phyloP scores from a whole-genome alignment of 257 asterid genomes.

The Przewalskia tangutica region DNA sequence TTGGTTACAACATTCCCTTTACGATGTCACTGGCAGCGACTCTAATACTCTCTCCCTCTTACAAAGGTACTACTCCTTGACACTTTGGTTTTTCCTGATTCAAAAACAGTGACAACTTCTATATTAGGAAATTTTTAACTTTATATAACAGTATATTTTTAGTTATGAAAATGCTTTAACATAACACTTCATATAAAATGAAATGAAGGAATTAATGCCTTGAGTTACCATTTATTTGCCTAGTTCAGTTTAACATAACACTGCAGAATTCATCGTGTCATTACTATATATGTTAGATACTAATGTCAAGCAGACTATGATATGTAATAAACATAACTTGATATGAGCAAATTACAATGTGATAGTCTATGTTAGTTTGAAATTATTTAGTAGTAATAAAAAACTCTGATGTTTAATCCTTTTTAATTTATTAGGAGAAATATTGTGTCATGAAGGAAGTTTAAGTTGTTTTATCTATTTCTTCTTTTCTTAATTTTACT shows the following conservation, averaged over 20 bases:
- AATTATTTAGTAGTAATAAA: not conserved
- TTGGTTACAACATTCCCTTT: conserved; percentile 94
- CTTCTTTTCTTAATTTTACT: not conserved
- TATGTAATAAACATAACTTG: not conserved
- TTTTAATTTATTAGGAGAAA: too few relatives aligned
- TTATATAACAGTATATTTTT: not conserved
- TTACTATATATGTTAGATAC: too few relatives aligned
- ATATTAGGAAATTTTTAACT: not conserved
- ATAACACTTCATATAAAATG: not conserved
- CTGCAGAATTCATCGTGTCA: too few relatives aligned
- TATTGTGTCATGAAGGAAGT: too few relatives aligned
- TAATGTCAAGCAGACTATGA: not conserved
- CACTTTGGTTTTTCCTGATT: not conserved
- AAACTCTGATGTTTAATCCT: too few relatives aligned
- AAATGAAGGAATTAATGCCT: not conserved
- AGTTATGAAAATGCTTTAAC: not conserved
- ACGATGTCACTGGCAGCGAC: conserved; percentile 91
- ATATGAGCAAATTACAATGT: not conserved
- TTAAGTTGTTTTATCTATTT: not conserved
- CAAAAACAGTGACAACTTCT: not conserved
- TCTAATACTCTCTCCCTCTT: conserved; percentile 65
- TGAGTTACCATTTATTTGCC: not conserved
- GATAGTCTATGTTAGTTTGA: not conserved
- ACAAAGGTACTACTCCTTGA: conserved; percentile 44
- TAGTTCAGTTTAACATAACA: not conserved